phyloP scores from a whole-genome alignment of 805 yeast species.

The Soucietia sequanensis region DNA sequence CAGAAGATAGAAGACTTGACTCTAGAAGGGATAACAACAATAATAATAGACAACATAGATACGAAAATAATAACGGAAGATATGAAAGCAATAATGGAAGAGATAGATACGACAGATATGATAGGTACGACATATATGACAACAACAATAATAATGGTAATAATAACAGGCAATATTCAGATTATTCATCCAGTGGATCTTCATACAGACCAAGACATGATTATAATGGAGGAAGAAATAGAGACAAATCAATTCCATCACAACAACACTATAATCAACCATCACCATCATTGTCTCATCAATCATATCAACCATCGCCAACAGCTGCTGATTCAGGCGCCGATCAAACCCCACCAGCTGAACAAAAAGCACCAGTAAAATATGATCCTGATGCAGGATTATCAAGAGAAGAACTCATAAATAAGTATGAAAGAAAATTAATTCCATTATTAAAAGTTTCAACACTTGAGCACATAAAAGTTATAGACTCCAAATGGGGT shows the following conservation, averaged over 20 bases:
- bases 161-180: not conserved
- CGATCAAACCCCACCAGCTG: not conserved
- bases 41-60: conserved; percentile 12
- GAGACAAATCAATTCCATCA: not conserved
- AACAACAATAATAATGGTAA: too few relatives aligned
- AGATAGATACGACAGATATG: conserved; percentile 12
- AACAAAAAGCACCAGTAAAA: conserved; percentile 1
- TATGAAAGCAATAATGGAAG: too few relatives aligned
- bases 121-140: conserved; percentile 13
- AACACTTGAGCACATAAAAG: conserved; percentile 51
- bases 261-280: not conserved
- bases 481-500: conserved; percentile 65
- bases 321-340: not conserved
- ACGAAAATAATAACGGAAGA: conserved; percentile 16
- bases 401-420: conserved; percentile 19
- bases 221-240: not conserved
- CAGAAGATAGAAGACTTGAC: conserved; percentile 4
- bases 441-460: conserved; percentile 37
- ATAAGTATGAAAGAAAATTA: conserved; percentile 22
- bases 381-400: conserved; percentile 13
- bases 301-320: not conserved
- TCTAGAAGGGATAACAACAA: conserved; percentile 12
- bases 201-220: too few relatives aligned
- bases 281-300: too few relatives aligned
- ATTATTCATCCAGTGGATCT: not conserved